These are phyloP conservation scores for Uncinocarpus reesii DNA, from an alignment of 2,329 filamentous ascomycete genomes.

Conservation along the genomic window DNA sequence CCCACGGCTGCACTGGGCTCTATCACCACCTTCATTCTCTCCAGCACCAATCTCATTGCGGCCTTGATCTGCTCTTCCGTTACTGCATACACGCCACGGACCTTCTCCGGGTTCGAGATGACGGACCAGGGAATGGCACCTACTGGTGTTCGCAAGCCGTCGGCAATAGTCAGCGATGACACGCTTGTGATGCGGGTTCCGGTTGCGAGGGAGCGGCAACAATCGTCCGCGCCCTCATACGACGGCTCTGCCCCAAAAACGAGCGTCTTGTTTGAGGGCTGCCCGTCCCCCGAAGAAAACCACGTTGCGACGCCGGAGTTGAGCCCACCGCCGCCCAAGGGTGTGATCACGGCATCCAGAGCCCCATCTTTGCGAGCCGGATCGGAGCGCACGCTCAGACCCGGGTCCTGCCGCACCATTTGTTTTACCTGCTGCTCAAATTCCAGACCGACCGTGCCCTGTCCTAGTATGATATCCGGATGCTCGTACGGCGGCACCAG, in stretches of 20 bases:
- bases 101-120: slow-evolving; percentile 60
- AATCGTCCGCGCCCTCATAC: slow-evolving; percentile 77
- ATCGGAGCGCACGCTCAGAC: slow-evolving; percentile 22
- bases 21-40: slow-evolving; percentile 81
- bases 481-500: slow-evolving; percentile 89
- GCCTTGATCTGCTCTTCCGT: slow-evolving; percentile 70
- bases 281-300: slow-evolving; percentile 27
- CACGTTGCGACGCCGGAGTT: slow-evolving; percentile 72
- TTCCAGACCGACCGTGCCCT: slow-evolving; percentile 83
- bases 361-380: slow-evolving; percentile 5
- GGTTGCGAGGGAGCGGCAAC: slow-evolving; percentile 55
- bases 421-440: slow-evolving; percentile 60
- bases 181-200: slow-evolving; percentile 58
- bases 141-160: slow-evolving; percentile 76
- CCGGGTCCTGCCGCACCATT: slow-evolving; percentile 35
- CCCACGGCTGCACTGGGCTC: slow-evolving; percentile 83
- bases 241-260: slow-evolving; percentile 84
- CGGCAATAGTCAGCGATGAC: slow-evolving; percentile 69
- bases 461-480: slow-evolving; percentile 79
- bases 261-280: neutral
- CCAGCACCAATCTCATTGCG: slow-evolving; percentile 67
- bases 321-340: slow-evolving; percentile 81
- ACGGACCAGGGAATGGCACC: slow-evolving; percentile 66
- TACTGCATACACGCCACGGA: slow-evolving; percentile 61
- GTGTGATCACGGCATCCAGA: slow-evolving; percentile 66